Conservation (phyloP, 2,329 filamentous ascomycete species). For the Hypoxylon sp. region DNA sequence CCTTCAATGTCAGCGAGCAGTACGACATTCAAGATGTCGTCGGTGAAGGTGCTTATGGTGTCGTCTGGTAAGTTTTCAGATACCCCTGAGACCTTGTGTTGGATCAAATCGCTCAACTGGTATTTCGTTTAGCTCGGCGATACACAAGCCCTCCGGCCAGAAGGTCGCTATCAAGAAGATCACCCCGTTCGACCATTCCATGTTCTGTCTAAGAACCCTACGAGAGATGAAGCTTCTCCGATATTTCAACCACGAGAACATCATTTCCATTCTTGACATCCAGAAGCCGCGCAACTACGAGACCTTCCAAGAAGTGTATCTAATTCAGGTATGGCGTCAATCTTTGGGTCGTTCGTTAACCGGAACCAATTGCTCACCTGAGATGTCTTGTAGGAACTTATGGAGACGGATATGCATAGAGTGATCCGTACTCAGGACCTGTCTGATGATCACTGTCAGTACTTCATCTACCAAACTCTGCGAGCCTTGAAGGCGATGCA, state of each 20-base stretch:
- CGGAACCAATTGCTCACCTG: constrained; percentile 30
- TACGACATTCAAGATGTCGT: constrained; percentile 99
- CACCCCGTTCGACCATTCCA: constrained; percentile 97
- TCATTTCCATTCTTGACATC: constrained; percentile 99
- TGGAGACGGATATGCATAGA: constrained; percentile 99
- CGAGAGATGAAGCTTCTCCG: constrained; percentile 99
- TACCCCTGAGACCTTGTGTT: neutral
- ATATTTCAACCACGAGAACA: constrained; percentile 99
- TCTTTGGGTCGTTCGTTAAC: too few relatives aligned
- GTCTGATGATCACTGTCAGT: constrained; percentile 99
- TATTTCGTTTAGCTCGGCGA: constrained; percentile 77
- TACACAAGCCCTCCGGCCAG: constrained; percentile 97
- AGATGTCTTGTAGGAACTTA: constrained; percentile 75
- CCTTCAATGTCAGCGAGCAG: constrained; percentile 99
- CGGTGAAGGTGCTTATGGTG: constrained; percentile 96
- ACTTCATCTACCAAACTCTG: constrained; percentile 99
- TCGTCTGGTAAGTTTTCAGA: constrained; percentile 82
- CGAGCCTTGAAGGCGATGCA: constrained; percentile 99
- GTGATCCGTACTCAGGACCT: constrained; percentile 98
- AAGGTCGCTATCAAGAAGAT: constrained; percentile 99
- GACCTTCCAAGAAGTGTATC: constrained; percentile 95
- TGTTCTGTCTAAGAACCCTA: constrained; percentile 96
- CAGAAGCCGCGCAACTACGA: constrained; percentile 98
- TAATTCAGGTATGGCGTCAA: constrained; percentile 80
- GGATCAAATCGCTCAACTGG: constrained; percentile 19